A percentile compares a stretch with the other conserved stretches of the same genome.
These are phyloP conservation scores for Fusarium azukiicola DNA, from an alignment of 2,329 filamentous ascomycete genomes.

Conservation along the genomic window DNA sequence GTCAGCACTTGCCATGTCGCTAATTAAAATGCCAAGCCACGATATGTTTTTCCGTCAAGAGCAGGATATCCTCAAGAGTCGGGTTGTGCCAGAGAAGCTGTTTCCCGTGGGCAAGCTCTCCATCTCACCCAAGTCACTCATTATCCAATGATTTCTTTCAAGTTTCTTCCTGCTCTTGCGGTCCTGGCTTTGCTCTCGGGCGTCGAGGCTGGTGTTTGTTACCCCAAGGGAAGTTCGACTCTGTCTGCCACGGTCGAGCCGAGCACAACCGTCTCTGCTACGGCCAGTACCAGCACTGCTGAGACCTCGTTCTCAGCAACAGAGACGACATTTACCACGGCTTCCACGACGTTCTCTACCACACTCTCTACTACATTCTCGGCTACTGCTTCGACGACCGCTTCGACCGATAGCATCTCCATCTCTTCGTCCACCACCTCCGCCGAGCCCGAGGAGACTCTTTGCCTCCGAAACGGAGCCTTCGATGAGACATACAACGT, in stretches of 20 bases:
- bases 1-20: background rate
- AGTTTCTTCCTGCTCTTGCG: background rate
- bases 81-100: background rate
- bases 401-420: background rate
- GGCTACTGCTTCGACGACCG: background rate
- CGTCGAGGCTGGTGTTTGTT: constrained; percentile 1
- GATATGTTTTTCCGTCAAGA: background rate
- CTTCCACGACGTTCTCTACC: background rate
- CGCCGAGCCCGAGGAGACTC: background rate
- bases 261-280: background rate
- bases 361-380: background rate
- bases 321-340: background rate
- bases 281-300: background rate
- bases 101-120: background rate
- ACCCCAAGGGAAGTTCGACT: background rate
- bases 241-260: background rate
- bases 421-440: constrained; percentile 6
- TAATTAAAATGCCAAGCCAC: constrained; percentile 1
- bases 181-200: background rate
- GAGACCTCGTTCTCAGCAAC: background rate
- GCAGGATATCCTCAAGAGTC: background rate
- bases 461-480: background rate
- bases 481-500: background rate
- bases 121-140: constrained; percentile 9
- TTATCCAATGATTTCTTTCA: constrained; percentile 7